A percentile compares a stretch with the other conserved stretches of the same genome.
Conservation (phyloP, 106 monocot genomes). For the Allium sativum region DNA sequence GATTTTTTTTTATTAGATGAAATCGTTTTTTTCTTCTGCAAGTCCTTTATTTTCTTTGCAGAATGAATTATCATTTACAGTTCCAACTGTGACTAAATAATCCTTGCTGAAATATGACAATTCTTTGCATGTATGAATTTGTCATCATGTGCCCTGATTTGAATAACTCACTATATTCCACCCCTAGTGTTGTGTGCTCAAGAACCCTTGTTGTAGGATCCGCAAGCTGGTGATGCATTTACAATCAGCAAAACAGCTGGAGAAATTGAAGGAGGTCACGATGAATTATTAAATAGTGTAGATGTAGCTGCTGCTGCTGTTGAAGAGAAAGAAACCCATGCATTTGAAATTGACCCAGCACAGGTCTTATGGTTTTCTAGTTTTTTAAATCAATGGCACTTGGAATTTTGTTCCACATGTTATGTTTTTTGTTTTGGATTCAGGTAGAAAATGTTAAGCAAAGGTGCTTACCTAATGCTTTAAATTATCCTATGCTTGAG, state of each 20-base stretch:
- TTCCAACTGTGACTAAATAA: too few species aligned
- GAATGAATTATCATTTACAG: too few species aligned
- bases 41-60: too few species aligned
- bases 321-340: slow-evolving; percentile 97
- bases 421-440: slow-evolving; percentile 4
- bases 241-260: slow-evolving; percentile 63
- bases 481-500: slow-evolving; percentile 98
- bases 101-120: too few species aligned
- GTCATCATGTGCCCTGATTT: too few species aligned
- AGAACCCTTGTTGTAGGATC: slow-evolving; percentile 25
- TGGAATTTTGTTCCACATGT: not conserved
- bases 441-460: slow-evolving; percentile 99
- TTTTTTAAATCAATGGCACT: too few species aligned
- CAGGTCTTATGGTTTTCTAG: slow-evolving; percentile 27
- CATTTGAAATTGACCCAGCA: slow-evolving; percentile 90
- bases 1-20: too few species aligned
- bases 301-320: slow-evolving; percentile 87
- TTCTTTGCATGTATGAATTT: too few species aligned
- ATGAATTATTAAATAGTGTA: slow-evolving; percentile 57
- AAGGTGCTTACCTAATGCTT: slow-evolving; percentile 94
- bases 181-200: too few species aligned
- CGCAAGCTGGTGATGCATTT: slow-evolving; percentile 47
- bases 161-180: too few species aligned
- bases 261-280: slow-evolving; percentile 56
- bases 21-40: too few species aligned